Evolutionary conservation across 2,329 filamentous ascomycete genomes (phyloP).

Genomic region (Penicillium sp.): DNA sequence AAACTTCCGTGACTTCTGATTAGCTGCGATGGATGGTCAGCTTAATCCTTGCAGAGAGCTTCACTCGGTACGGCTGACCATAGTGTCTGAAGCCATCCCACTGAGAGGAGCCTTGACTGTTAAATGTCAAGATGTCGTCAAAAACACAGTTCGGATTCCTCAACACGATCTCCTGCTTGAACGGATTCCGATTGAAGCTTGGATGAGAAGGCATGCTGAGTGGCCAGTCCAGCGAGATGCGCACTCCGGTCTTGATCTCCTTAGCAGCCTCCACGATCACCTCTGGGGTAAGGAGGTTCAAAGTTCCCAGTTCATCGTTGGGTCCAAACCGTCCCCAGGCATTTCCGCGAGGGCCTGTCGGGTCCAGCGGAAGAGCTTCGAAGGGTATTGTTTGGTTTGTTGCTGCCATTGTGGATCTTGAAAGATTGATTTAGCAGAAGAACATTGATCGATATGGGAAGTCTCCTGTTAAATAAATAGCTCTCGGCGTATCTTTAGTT

Average conservation of each 20-base stretch:
- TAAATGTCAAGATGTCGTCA: constrained; percentile 25
- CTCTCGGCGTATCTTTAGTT: constrained; percentile 12
- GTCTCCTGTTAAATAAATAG: background rate
- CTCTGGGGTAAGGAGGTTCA: constrained; percentile 54
- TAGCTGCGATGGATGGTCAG: constrained; percentile 8
- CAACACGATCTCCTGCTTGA: constrained; percentile 23
- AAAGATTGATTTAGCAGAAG: too few relatives aligned
- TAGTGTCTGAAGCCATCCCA: constrained; percentile 30
- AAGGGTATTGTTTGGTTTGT: constrained; percentile 8
- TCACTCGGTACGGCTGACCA: constrained; percentile 5
- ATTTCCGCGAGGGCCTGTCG: constrained; percentile 51
- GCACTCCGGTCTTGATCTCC: constrained; percentile 42
- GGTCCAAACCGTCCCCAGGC: constrained; percentile 58
- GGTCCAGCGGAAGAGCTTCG: constrained; percentile 21
- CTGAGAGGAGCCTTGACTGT: constrained; percentile 25
- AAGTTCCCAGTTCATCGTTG: constrained; percentile 53
- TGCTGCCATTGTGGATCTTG: constrained; percentile 2
- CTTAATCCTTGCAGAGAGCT: background rate
- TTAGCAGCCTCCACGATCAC: constrained; percentile 44
- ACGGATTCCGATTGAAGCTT: constrained; percentile 25
- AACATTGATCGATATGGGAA: background rate
- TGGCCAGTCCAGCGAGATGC: constrained; percentile 27
- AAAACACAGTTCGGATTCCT: constrained; percentile 20
- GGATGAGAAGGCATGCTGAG: constrained; percentile 25
- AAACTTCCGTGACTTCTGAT: constrained; percentile 20